A percentile compares a stretch with the other conserved stretches of the same genome.
These are phyloP conservation scores for Meyerozyma carpophila DNA, from an alignment of 1,139 yeast genomes.

Conservation along the genomic window DNA sequence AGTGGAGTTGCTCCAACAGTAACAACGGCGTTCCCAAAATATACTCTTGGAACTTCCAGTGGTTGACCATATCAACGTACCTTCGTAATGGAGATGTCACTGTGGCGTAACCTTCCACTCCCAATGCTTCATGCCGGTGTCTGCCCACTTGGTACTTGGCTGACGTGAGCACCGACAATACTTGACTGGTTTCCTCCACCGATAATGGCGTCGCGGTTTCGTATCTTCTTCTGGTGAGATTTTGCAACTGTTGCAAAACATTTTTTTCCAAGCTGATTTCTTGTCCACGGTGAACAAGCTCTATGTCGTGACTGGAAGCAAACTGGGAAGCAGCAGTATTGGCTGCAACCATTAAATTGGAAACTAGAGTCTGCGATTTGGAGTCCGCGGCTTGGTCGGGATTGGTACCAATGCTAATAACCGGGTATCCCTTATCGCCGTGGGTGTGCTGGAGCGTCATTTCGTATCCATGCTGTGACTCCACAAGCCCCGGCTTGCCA, in stretches of 20 bases:
- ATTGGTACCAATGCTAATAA: constrained; percentile 9
- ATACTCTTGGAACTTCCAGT: constrained; percentile 47
- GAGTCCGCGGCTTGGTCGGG: constrained; percentile 16
- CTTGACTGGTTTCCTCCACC: constrained; percentile 15
- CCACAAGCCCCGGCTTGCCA: constrained; percentile 5
- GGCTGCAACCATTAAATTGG: constrained; percentile 79
- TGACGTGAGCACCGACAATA: constrained; percentile 23
- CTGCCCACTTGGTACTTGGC: constrained; percentile 30
- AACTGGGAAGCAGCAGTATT: constrained; percentile 58
- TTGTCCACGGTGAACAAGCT: constrained; percentile 50
- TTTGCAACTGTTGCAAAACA: constrained; percentile 37
- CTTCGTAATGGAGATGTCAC: constrained; percentile 89
- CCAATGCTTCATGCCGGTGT: constrained; percentile 57
- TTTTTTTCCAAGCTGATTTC: constrained; percentile 22
- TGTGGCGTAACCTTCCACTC: constrained; percentile 59
- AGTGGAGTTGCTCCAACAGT: constrained; percentile 11
- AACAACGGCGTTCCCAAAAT: constrained; percentile 9
- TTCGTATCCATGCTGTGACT: constrained; percentile 13
- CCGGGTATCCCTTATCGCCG: constrained; percentile 9
- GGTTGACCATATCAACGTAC: constrained; percentile 76
- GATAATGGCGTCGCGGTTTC: constrained; percentile 11
- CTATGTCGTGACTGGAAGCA: constrained; percentile 41
- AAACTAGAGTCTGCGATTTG: constrained; percentile 55
- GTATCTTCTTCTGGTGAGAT: constrained; percentile 22
- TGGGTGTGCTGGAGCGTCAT: constrained; percentile 6